Evolutionary conservation across 768 basidiomycete genomes (phyloP).

Genomic region (Auricularia auricula-judae): DNA sequence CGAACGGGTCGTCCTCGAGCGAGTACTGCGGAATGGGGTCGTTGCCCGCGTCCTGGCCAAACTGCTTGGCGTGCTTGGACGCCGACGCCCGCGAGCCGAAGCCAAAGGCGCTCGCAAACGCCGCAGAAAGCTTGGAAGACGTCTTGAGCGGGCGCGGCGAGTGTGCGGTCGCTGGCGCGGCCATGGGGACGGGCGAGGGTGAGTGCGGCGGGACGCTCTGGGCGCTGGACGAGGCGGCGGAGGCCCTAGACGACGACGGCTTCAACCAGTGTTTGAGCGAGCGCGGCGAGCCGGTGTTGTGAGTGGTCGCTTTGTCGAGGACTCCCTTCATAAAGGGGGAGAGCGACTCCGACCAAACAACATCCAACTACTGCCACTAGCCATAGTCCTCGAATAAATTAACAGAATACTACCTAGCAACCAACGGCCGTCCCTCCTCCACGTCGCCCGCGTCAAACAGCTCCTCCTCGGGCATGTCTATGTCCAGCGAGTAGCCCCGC

Average conservation of each 20-base stretch:
- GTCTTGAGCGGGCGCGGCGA: not conserved
- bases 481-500: constrained; percentile 56
- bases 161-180: not conserved
- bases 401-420: not conserved
- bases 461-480: constrained; percentile 63
- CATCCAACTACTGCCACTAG: not conserved
- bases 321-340: not conserved
- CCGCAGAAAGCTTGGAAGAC: not conserved
- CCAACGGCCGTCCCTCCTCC: not conserved
- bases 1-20: not conserved
- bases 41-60: not conserved
- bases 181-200: not conserved
- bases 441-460: not conserved
- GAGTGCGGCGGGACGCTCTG: not conserved
- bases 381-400: not conserved
- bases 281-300: not conserved
- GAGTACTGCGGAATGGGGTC: not conserved
- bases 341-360: not conserved
- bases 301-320: not conserved
- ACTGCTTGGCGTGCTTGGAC: not conserved
- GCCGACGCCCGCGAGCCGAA: not conserved
- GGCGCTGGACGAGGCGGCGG: not conserved
- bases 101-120: not conserved
- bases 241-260: not conserved
- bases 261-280: not conserved